Evolutionary conservation across 768 basidiomycete species (phyloP), one percentile per base, ranked within the genome.

Genomic region (Dacryopinax primogenitus): DNA sequence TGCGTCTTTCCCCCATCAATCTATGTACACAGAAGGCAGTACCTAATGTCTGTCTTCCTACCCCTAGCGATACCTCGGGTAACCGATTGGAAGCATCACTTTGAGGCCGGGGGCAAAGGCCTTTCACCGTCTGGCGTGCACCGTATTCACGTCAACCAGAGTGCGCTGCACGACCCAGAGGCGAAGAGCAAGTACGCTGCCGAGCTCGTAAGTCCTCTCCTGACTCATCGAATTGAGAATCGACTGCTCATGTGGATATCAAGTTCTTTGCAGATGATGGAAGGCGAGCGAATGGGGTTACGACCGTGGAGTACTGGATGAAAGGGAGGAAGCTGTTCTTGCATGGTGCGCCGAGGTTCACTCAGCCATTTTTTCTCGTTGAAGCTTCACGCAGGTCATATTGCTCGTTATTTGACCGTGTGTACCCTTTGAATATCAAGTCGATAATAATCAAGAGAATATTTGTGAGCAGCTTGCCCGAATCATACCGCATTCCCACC

Each of bases 191-290:
- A 85, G 69, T 83, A 79, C 68, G 79, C 76, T 33, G 74, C 84
- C 16, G 81, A 84, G 63, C 85, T 82, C 78, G 85, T 83, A 71
- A 12, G 71, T 41, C 63, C 41, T 1, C 26, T 18, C 13, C 21
- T 35, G 30, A 0, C 36, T 39, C 15, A 23, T 12, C 26, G 35
- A 45, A 30, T 1, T 34, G 28, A 9, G 6, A 34, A 44, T 51
- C 13, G 1, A 28, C n/a, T n/a, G 16, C 7, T 11, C n/a, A n/a
- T 47, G 12, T 15, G 39, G 66, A 35, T 18, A 28, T 66, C 34
- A 45, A 87, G 85, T 77, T 82, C 11, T 87, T 89, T 66, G 84
- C 87, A 72, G 86, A 89, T 72, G 77, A 84, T 66, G 87, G 88
- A 9, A 74, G 71, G 1, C 62, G 85, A 28, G 80, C 82, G 12